Percentiles rank a stretch among this genome's conserved stretches.
These are phyloP conservation scores for Pestalotiopsis sp. DNA, from an alignment of 2,329 filamentous ascomycete genomes.

Conservation along the genomic window DNA sequence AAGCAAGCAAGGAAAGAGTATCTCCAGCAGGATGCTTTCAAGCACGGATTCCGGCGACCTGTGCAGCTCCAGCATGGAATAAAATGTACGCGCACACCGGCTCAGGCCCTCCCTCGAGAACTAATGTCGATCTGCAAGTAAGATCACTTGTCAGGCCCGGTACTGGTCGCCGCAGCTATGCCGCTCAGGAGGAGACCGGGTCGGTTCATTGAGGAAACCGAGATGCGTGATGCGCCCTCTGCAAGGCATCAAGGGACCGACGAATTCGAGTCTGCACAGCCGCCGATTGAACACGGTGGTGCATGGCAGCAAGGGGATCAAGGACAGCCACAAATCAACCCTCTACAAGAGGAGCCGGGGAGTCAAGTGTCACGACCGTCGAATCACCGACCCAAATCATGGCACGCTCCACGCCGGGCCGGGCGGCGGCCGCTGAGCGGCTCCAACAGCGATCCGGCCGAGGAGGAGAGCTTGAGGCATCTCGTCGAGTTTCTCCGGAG, in stretches of 20 bases:
- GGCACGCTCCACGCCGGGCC: not conserved
- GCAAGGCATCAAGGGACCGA: not conserved
- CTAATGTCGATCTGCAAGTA: not conserved
- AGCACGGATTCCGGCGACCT: not conserved
- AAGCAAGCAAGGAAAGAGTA: not conserved
- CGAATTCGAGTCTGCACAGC: not conserved
- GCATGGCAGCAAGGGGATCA: not conserved
- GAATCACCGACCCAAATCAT: not conserved
- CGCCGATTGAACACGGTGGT: not conserved
- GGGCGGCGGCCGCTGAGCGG: not conserved
- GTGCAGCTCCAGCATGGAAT: not conserved
- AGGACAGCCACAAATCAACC: not conserved
- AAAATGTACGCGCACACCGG: not conserved
- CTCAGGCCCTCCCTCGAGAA: not conserved
- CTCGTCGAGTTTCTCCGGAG: constrained; percentile 54
- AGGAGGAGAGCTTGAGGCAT: constrained; percentile 17
- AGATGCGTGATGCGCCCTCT: not conserved
- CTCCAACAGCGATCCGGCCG: not conserved
- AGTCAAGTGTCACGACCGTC: not conserved
- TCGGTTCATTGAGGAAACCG: not conserved
- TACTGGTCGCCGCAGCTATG: not conserved
- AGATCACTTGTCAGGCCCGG: not conserved
- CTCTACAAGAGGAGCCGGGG: not conserved
- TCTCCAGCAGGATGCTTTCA: not conserved
- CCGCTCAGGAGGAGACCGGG: not conserved